Evolutionary conservation across 1,139 yeast genomes (phyloP).

Genomic region (Nadsonia starkeyi-henricii): DNA sequence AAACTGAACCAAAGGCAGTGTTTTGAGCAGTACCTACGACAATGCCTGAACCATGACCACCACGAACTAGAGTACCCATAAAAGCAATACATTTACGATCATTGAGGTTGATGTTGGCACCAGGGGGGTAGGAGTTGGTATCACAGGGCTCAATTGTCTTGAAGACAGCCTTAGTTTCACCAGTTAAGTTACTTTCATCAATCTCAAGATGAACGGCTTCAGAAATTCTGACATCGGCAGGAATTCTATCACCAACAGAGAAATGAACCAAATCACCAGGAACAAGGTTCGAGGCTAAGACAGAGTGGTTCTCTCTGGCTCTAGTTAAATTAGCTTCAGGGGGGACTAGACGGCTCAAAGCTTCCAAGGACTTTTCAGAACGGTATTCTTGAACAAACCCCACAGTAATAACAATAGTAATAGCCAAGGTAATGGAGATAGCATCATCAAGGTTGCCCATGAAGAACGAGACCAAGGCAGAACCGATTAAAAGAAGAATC

Average conservation of each 20-base stretch:
- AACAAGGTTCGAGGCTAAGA: conserved; percentile 71
- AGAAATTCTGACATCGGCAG: conserved; percentile 78
- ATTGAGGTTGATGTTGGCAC: conserved; percentile 35
- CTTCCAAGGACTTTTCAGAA: conserved; percentile 85
- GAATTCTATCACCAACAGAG: conserved; percentile 83
- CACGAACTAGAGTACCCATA: conserved; percentile 93
- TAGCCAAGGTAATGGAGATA: conserved; percentile 70
- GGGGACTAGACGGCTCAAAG: conserved; percentile 81
- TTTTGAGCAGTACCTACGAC: conserved; percentile 82
- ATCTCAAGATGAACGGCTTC: conserved; percentile 66
- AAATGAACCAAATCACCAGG: conserved; percentile 92
- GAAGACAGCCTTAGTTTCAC: conserved; percentile 77
- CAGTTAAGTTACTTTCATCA: conserved; percentile 89
- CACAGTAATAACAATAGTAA: conserved; percentile 79
- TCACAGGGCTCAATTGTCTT: conserved; percentile 35
- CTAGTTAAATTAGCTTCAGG: conserved; percentile 85
- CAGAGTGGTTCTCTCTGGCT: conserved; percentile 49
- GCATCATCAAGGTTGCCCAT: conserved; percentile 96
- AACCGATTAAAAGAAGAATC: conserved; percentile 72
- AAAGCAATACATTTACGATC: conserved; percentile 68
- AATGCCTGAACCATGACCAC: conserved; percentile 84
- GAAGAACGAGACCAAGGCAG: conserved; percentile 68
- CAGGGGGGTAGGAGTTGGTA: conserved; percentile 20
- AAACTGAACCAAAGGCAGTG: conserved; percentile 80
- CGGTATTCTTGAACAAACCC: conserved; percentile 95